Percentiles rank a stretch among this genome's conserved stretches.
phyloP scores from a whole-genome alignment of 1,284 basidiomycete species.

The Bondarzewia mesenterica region DNA sequence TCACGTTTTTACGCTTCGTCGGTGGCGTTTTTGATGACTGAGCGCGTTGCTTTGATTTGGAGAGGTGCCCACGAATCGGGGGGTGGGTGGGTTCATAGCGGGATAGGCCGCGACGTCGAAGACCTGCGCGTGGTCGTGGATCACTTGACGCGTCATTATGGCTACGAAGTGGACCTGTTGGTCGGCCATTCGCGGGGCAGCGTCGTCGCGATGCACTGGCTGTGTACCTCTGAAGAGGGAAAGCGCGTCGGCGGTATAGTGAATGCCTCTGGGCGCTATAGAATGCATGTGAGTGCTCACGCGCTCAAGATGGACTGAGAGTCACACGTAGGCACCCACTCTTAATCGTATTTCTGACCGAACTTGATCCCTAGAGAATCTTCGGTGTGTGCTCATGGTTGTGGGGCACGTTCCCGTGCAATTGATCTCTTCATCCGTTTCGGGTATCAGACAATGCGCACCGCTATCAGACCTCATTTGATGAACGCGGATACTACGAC shows the following conservation, averaged over 20 bases:
- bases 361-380: slow-evolving; percentile 17
- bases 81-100: slow-evolving; percentile 54
- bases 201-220: slow-evolving; percentile 57
- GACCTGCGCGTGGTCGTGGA: slow-evolving; percentile 61
- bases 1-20: not conserved
- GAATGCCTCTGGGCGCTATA: slow-evolving; percentile 65
- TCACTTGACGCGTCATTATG: slow-evolving; percentile 46
- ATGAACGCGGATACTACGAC: slow-evolving; percentile 46
- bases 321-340: too few species aligned
- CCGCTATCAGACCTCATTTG: slow-evolving; percentile 36
- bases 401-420: too few species aligned
- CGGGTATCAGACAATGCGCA: slow-evolving; percentile 9
- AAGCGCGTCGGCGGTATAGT: slow-evolving; percentile 48
- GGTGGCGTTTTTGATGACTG: too few species aligned
- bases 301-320: too few species aligned
- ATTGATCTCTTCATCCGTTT: not conserved
- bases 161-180: slow-evolving; percentile 59
- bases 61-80: slow-evolving; percentile 72
- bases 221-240: slow-evolving; percentile 52
- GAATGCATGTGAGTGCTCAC: slow-evolving; percentile 65
- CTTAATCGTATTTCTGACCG: too few species aligned
- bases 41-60: slow-evolving; percentile 2
- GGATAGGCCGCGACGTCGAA: slow-evolving; percentile 47
- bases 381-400: slow-evolving; percentile 10
- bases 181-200: slow-evolving; percentile 72